Evolutionary conservation across 2,329 filamentous ascomycete species (phyloP).

Genomic region (Colletotrichum godetiae): DNA sequence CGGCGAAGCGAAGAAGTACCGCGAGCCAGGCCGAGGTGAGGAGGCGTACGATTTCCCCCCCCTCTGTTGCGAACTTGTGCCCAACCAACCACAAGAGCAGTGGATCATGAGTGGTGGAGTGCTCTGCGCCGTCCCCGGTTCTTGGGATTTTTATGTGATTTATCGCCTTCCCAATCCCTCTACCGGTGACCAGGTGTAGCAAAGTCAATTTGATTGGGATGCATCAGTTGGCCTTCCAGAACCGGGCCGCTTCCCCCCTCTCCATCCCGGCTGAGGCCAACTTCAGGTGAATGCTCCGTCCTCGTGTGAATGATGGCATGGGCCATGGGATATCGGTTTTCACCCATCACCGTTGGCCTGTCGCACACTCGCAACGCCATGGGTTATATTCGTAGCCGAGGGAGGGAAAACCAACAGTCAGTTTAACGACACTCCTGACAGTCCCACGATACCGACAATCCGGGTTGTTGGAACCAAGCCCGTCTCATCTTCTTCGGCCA

Average conservation of each 20-base stretch:
- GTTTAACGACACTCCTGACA: slow-evolving; percentile 7
- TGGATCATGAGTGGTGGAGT: slow-evolving; percentile 1
- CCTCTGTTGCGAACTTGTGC: no score
- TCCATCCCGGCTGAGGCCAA: neutral
- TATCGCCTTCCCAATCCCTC: slow-evolving; percentile 28
- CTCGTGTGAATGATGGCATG: neutral
- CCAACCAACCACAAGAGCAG: no score
- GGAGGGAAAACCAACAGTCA: slow-evolving; percentile 8
- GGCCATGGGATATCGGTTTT: neutral
- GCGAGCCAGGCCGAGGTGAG: slow-evolving; percentile 3
- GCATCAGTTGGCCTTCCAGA: neutral
- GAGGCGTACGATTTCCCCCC: neutral
- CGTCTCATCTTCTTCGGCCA: neutral
- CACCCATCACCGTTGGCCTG: slow-evolving; percentile 3
- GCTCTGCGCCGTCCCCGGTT: slow-evolving; percentile 19
- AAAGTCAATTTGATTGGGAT: slow-evolving; percentile 24
- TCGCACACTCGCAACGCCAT: neutral
- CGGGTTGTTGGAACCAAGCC: slow-evolving; percentile 21
- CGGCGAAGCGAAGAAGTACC: slow-evolving; percentile 1
- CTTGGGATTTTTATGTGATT: slow-evolving; percentile 13
- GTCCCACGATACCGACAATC: neutral
- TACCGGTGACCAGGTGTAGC: slow-evolving; percentile 30
- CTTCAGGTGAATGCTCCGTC: slow-evolving; percentile 17
- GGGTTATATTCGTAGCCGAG: neutral
- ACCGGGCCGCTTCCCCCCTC: neutral